These are phyloP conservation scores for Parasitella parasitica DNA, from an alignment of 371 early-diverging fungal genomes.

Conservation along the genomic window DNA sequence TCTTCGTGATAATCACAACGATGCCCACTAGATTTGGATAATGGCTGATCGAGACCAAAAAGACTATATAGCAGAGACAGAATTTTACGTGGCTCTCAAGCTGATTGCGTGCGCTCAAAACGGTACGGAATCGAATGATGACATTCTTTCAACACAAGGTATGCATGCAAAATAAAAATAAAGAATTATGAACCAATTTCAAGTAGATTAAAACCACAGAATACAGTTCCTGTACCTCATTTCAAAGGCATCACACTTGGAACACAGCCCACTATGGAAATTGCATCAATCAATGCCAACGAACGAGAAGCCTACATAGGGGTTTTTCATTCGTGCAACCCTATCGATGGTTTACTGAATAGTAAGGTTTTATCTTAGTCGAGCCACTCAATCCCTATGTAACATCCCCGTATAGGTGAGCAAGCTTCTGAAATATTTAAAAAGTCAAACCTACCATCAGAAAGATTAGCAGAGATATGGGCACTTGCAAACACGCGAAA, in stretches of 20 bases:
- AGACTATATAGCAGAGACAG: conserved; percentile 1
- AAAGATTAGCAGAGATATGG: conserved; percentile 13
- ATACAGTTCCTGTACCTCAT: conserved; percentile 5
- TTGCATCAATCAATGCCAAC: conserved; percentile 8
- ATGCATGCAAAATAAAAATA: neutral
- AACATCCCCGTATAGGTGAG: neutral
- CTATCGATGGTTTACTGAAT: conserved; percentile 8
- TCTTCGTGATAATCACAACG: neutral
- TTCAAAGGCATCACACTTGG: neutral
- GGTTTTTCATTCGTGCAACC: conserved; percentile 16
- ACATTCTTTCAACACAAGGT: conserved; percentile 11
- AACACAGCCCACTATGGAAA: neutral
- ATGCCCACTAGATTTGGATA: conserved; percentile 18
- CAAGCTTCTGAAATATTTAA: conserved; percentile 14
- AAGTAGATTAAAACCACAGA: neutral
- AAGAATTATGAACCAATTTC: too few species aligned
- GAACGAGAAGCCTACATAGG: conserved; percentile 19
- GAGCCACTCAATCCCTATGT: neutral
- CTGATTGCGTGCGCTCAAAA: conserved; percentile 25
- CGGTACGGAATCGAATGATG: conserved; percentile 1
- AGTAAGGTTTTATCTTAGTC: too few species aligned
- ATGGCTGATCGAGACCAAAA: conserved; percentile 6
- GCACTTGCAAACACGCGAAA: conserved; percentile 58
- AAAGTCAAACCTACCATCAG: conserved; percentile 9
- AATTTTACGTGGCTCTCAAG: conserved; percentile 19